Conservation (phyloP, 225 moss, liverwort and hornwort species). For the Ulota crispa region DNA sequence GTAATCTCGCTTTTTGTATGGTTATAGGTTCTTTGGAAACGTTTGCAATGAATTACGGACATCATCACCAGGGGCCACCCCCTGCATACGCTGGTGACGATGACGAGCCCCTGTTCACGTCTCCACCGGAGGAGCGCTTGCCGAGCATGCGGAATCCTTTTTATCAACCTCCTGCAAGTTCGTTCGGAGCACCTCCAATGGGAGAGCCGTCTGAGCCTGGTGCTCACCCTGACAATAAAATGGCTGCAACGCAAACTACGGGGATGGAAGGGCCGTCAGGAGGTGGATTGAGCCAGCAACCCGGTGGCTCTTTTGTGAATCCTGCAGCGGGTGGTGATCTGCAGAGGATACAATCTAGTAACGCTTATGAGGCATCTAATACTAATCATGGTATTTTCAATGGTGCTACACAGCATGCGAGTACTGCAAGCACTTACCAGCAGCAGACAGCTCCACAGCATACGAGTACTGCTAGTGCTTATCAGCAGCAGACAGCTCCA, state of each 20-base stretch:
- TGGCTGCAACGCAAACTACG: conserved; percentile 51
- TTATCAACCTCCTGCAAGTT: conserved; percentile 18
- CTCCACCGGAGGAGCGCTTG: conserved; percentile 34
- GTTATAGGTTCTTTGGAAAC: conserved; percentile 23
- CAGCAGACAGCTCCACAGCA: conserved; percentile 48
- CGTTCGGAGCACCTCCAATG: conserved; percentile 79
- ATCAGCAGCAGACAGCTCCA: conserved; percentile 38
- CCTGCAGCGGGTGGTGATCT: conserved; percentile 22
- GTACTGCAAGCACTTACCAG: conserved; percentile 22
- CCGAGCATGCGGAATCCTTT: conserved; percentile 31
- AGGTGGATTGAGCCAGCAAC: conserved; percentile 18
- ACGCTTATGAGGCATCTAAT: conserved; percentile 31
- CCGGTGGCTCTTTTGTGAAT: conserved; percentile 23
- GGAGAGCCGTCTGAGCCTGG: conserved; percentile 77
- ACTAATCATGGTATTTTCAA: conserved; percentile 29
- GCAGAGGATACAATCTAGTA: conserved; percentile 44
- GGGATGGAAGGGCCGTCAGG: conserved; percentile 1
- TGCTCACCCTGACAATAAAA: conserved; percentile 80
- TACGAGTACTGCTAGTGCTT: conserved; percentile 22
- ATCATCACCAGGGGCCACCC: conserved; percentile 33
- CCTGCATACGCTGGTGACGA: conserved; percentile 35
- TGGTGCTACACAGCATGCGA: conserved; percentile 9
- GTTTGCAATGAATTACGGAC: conserved; percentile 33
- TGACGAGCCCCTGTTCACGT: conserved; percentile 44
- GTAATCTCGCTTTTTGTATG: background rate